Evolutionary conservation across 164 flowering plant genomes (phyloP).

Genomic region (Berberis thunbergii): DNA sequence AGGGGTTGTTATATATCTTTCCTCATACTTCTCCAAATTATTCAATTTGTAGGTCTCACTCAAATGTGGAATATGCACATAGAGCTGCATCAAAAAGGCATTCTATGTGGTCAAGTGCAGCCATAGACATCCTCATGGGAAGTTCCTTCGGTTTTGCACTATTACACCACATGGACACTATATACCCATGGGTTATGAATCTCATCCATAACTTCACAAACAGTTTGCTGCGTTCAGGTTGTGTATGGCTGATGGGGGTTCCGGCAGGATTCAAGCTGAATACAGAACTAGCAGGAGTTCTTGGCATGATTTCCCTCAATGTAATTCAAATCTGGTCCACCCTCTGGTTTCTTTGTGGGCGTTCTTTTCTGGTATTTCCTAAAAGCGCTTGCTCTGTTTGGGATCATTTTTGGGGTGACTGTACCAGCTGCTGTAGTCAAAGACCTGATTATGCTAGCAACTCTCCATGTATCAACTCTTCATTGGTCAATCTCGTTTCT

Average conservation of each 20-base stretch:
- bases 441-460: constrained; percentile 49
- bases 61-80: constrained; percentile 77
- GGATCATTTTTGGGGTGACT: constrained; percentile 68
- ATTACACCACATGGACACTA: constrained; percentile 34
- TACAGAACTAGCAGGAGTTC: constrained; percentile 74
- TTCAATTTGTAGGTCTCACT: constrained; percentile 40
- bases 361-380: constrained; percentile 37
- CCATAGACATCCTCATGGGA: constrained; percentile 66
- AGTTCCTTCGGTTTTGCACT: constrained; percentile 51
- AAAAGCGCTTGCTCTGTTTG: constrained; percentile 57
- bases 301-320: constrained; percentile 77
- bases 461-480: constrained; percentile 60
- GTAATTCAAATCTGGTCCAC: constrained; percentile 94
- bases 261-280: constrained; percentile 98
- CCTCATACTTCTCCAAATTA: background rate
- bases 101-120: constrained; percentile 70
- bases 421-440: constrained; percentile 56
- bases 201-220: constrained; percentile 45
- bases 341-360: constrained; percentile 51
- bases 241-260: constrained; percentile 97
- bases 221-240: constrained; percentile 67
- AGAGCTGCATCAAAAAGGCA: constrained; percentile 57
- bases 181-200: constrained; percentile 35
- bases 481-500: constrained; percentile 55
- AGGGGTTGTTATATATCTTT: background rate